Base-by-base conservation (phyloP, 176 grass and related monocot species). In the Leersia perrieri region DNA sequence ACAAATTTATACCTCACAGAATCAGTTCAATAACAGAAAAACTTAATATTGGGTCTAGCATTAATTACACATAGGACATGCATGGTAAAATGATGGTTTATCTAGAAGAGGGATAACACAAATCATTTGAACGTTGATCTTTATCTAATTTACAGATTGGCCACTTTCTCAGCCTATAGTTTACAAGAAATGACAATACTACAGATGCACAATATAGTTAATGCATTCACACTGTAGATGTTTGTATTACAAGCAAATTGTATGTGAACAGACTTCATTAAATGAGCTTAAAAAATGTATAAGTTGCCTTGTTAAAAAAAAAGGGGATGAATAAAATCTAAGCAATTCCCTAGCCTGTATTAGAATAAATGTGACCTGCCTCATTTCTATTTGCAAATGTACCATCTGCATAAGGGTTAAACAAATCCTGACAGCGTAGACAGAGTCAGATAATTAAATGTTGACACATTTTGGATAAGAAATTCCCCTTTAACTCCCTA, bases 61-160 rank as follows among this genome's bases (percentile, higher is more conserved):
- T 69, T 29, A 84, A 35, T 5, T 75, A n/a, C 22, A 34, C 2
- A 36, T 0, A 34, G 49, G 68, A 51, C 35, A 85, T 29, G 55
- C 11, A 60, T 20, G 22, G 18, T 31, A 60, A 60, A 39, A 16
- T 67, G 68, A 74, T 60, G 15, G 60, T n/a, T 66, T 45, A 23
- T 61, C 41, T 67, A 87, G 63, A 71, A 72, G 33, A 30, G n/a
- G 53, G 65, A 35, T 36, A 44, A 79, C 14, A 47, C 0, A 30
- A 65, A 69, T 36, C 30, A 70, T 69, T 69, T 69, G 68, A 69
- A 11, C 51, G 15, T 31, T 81, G 16, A 11, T 60, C 78, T 81
- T 53, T 53, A 20, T 53, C 11, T 1, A 53, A 53, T 3, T 69
- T 69, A 58, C 38, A 11, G 49, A n/a, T 40, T 80, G 16, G 8